Conservation (phyloP, 768 basidiomycete genomes). For the Omphalotus guepiniiformis region DNA sequence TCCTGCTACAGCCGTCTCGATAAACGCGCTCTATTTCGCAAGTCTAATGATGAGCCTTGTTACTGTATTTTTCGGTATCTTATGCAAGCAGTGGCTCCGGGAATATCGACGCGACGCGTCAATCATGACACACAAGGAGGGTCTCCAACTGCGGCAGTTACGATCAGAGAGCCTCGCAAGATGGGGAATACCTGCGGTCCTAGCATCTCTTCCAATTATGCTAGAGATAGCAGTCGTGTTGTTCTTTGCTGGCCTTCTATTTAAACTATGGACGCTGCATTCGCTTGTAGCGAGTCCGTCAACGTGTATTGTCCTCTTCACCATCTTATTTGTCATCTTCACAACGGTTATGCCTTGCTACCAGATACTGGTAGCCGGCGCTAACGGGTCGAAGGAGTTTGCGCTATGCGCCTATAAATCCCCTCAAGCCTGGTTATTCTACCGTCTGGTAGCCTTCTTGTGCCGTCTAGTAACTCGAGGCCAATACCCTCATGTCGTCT, state of each 20-base stretch:
- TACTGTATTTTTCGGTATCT: conserved; percentile 6
- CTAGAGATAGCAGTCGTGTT: conserved; percentile 26
- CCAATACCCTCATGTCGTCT: neutral
- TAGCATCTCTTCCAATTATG: conserved; percentile 23
- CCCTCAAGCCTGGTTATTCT: conserved; percentile 21
- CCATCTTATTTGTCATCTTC: conserved; percentile 15
- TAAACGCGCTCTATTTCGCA: conserved; percentile 10
- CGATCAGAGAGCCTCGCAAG: conserved; percentile 23
- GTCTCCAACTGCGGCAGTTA: conserved; percentile 21
- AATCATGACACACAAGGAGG: conserved; percentile 15
- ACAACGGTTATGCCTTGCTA: conserved; percentile 22
- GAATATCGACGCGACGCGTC: conserved; percentile 19
- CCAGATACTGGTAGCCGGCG: conserved; percentile 9
- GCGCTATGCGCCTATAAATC: conserved; percentile 23
- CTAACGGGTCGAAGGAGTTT: neutral
- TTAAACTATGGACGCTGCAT: conserved; percentile 23
- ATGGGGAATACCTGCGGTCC: conserved; percentile 26
- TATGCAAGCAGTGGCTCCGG: conserved; percentile 17
- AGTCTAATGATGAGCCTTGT: conserved; percentile 9
- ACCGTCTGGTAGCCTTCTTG: conserved; percentile 5
- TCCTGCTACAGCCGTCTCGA: neutral
- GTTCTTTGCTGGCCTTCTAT: conserved; percentile 25
- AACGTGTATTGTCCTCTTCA: conserved; percentile 15
- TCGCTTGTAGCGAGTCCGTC: conserved; percentile 15
- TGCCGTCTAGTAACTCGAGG: neutral